Percentiles rank a stretch among this genome's conserved stretches.
Evolutionary conservation across 257 asterid genomes (phyloP).

Genomic region (Hygrophila difformis): DNA sequence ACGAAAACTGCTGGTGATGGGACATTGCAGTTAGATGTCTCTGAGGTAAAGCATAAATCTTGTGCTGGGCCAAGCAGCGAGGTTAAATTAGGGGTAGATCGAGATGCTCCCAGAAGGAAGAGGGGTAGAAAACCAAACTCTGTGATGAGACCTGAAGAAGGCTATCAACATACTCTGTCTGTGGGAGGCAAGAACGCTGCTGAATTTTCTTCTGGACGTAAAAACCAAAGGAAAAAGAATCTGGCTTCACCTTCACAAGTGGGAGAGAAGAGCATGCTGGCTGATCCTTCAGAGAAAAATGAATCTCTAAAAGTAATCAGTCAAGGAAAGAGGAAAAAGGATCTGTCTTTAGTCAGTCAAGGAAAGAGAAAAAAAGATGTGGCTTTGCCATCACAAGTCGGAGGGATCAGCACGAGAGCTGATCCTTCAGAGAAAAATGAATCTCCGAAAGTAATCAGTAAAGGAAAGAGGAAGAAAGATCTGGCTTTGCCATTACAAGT

Average conservation of each 20-base stretch:
- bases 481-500: too few species aligned
- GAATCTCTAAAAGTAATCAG: constrained; percentile 19
- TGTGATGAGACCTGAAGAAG: constrained; percentile 26
- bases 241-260: constrained; percentile 19
- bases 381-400: constrained; percentile 20
- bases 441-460: constrained; percentile 19
- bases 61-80: too few species aligned
- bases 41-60: constrained; percentile 12
- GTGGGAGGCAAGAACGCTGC: constrained; percentile 16
- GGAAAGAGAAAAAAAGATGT: constrained; percentile 20
- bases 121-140: constrained; percentile 33
- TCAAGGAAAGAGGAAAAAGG: constrained; percentile 31
- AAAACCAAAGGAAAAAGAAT: constrained; percentile 20
- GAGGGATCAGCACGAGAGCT: constrained; percentile 12
- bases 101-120: constrained; percentile 19
- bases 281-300: constrained; percentile 21
- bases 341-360: too few species aligned
- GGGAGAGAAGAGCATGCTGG: constrained; percentile 14
- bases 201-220: constrained; percentile 24
- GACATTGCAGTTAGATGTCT: constrained; percentile 12
- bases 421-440: constrained; percentile 21
- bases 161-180: constrained; percentile 16
- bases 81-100: background rate
- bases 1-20: constrained; percentile 14
- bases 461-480: constrained; percentile 33